Evolutionary conservation across 768 basidiomycete species (phyloP).

Genomic region (Suillus occidentalis): DNA sequence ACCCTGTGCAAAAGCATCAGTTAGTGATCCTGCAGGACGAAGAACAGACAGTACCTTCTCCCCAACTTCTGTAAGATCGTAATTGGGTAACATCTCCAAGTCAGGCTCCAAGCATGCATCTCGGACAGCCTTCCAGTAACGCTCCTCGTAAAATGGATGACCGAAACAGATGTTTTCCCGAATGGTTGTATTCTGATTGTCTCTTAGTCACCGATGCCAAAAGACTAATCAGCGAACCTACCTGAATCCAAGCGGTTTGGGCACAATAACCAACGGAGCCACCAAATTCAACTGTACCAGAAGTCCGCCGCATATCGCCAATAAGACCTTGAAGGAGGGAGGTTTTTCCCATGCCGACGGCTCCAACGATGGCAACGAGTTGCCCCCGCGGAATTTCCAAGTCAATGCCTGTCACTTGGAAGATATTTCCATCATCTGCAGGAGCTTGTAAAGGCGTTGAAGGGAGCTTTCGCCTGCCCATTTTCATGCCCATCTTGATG

Average conservation of each 20-base stretch:
- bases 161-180: conserved; percentile 92
- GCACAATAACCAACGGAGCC: conserved; percentile 81
- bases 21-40: conserved; percentile 9
- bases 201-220: neutral
- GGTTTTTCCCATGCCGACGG: conserved; percentile 56
- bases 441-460: conserved; percentile 30
- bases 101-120: conserved; percentile 82
- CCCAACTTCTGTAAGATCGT: conserved; percentile 84
- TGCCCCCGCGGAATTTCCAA: conserved; percentile 73
- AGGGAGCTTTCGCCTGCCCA: conserved; percentile 18
- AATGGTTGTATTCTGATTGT: conserved; percentile 71
- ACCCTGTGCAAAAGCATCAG: conserved; percentile 42
- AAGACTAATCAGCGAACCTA: conserved; percentile 19
- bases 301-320: conserved; percentile 78
- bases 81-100: conserved; percentile 71
- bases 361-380: conserved; percentile 82
- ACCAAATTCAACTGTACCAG: conserved; percentile 69
- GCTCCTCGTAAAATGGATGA: conserved; percentile 73
- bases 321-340: conserved; percentile 73
- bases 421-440: conserved; percentile 42
- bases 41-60: conserved; percentile 46
- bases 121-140: conserved; percentile 78
- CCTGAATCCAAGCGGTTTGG: conserved; percentile 91
- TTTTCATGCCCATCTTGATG: conserved; percentile 10
- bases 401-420: conserved; percentile 64